Evolutionary conservation across 2,329 filamentous ascomycete genomes (phyloP), one percentile per base, ranked within the genome.

Genomic region (Nemania abortiva): DNA sequence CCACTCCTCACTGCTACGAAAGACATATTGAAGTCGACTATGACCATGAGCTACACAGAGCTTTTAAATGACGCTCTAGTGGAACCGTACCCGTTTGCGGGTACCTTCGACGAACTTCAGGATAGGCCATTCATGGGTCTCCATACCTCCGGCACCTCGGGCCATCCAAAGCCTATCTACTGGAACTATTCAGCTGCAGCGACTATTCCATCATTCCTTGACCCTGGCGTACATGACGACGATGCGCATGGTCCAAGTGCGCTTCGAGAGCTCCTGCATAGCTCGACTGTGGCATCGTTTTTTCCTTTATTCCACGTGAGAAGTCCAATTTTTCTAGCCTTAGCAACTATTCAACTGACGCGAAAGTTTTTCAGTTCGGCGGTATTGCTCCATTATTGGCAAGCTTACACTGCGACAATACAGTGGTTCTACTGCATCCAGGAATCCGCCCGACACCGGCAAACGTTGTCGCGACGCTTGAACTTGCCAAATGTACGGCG

Each of bases 281-380:
- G 53, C 6, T 34, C 15, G 9, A 42, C 53, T 18, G 59, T 72
- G 0, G 22, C 64, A 18, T 13, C 63, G 13, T 55, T 49, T 37
- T 70, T 72, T 42, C 68, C 70, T 1, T 18, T 72, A 42, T 72
- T 49, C 15, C 70, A 72, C 39, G 68, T 72, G 6, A 39, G 37
- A 3, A 39, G 37, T 6, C 7, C 37, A 39, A 39, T 10, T 10
- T 7, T 2, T 39, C 37, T 3, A 39, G 9, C 13, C 37, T 2
- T 39, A 39, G 7, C 13, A 39, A 2, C 7, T 39, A 10, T 39
- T 39, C 9, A 39, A 15, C 37, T 39, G 37, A 39, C 24, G 24
- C n/a, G 42, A 50, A 6, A 42, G 45, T 39, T 11, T 10, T 39
- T 37, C 31, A 70, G 68, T 66, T 72, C 24, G 68, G 65, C 15